phyloP scores from a whole-genome alignment of 139 green algal species.

The Microglena sp. region DNA sequence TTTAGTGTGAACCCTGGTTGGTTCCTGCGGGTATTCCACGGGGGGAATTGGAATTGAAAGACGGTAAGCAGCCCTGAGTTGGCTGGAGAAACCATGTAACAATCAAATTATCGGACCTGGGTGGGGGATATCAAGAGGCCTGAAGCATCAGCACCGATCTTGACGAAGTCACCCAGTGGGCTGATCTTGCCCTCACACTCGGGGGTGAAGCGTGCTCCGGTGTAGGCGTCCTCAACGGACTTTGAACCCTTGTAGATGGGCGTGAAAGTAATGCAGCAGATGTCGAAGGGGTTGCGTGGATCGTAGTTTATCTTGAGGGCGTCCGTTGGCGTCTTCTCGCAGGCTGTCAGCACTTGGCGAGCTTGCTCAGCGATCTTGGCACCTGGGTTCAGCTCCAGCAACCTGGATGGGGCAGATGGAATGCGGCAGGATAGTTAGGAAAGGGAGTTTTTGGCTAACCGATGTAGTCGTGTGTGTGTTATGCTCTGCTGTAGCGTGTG shows the following conservation, averaged over 20 bases:
- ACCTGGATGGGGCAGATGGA: no score
- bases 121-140: conserved; percentile 64
- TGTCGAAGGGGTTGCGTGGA: conserved; percentile 95
- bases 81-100: not conserved
- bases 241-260: conserved; percentile 88
- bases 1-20: no score
- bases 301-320: conserved; percentile 89
- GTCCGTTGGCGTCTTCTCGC: conserved; percentile 83
- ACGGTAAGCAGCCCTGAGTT: not conserved
- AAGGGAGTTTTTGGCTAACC: no score
- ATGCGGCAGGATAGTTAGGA: no score
- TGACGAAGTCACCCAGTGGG: conserved; percentile 75
- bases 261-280: conserved; percentile 86
- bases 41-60: not conserved
- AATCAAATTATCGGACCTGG: conserved; percentile 30
- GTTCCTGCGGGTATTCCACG: not conserved
- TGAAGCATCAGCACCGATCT: conserved; percentile 75
- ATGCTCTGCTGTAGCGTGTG: no score
- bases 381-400: conserved; percentile 90
- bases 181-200: conserved; percentile 73
- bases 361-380: conserved; percentile 60
- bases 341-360: conserved; percentile 83
- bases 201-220: conserved; percentile 74
- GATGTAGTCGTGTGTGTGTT: no score
- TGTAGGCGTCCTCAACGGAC: conserved; percentile 77